Conservation (phyloP, 2,329 filamentous ascomycete species). For the Decorospora gaudefroyi region DNA sequence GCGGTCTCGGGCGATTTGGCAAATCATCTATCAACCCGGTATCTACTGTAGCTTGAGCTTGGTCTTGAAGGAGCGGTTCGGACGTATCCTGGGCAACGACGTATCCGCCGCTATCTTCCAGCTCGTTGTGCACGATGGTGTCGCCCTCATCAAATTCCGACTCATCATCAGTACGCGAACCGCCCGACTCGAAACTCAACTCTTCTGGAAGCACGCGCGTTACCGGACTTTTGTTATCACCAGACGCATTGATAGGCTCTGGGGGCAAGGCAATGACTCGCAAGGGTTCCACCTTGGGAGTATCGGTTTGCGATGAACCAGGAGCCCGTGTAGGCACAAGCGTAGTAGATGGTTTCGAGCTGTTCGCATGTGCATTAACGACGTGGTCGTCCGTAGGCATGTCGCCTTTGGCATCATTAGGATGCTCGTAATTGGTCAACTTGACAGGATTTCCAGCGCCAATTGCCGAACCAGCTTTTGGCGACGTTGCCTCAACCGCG, state of each 20-base stretch:
- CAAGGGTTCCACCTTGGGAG: not conserved
- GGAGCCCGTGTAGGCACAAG: conserved; percentile 1
- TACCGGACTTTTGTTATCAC: too few species aligned
- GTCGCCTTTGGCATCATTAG: not conserved
- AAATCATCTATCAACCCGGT: conserved; percentile 3
- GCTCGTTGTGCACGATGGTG: conserved; percentile 41
- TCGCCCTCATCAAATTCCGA: conserved; percentile 44
- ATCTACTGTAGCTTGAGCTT: conserved; percentile 4
- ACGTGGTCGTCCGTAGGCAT: not conserved
- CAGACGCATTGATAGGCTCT: not conserved
- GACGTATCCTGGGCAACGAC: conserved; percentile 5
- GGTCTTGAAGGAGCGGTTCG: conserved; percentile 6
- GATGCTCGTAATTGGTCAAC: not conserved
- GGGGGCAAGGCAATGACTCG: not conserved
- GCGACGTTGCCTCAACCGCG: conserved; percentile 1
- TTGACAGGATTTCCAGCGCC: not conserved
- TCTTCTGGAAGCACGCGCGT: not conserved
- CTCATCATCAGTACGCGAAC: conserved; percentile 25
- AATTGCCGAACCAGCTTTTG: not conserved
- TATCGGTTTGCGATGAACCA: not conserved
- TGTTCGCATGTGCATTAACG: conserved; percentile 1
- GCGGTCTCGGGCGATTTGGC: conserved; percentile 8
- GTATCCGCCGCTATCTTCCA: conserved; percentile 18
- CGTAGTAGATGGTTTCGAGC: not conserved
- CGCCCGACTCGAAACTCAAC: conserved; percentile 5